Evolutionary conservation across 768 basidiomycete genomes (phyloP).

Genomic region (Leucocoprinus sp.): DNA sequence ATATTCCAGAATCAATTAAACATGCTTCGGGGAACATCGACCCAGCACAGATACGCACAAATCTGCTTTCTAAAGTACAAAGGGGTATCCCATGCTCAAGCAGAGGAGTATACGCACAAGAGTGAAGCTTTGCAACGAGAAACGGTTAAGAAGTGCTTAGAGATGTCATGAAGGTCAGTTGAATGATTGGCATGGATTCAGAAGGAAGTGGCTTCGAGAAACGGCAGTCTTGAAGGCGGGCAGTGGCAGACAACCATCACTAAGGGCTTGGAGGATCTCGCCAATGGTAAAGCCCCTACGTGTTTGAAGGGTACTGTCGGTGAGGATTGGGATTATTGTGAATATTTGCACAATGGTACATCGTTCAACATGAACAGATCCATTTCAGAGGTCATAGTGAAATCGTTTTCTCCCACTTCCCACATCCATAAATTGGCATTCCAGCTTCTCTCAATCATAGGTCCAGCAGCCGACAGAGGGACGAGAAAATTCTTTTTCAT

Average conservation of each 20-base stretch:
- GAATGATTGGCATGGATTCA: conserved; percentile 51
- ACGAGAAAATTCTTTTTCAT: conserved; percentile 43
- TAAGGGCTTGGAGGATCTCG: conserved; percentile 38
- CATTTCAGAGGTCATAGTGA: conserved; percentile 77
- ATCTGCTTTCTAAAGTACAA: conserved; percentile 57
- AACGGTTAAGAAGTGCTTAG: conserved; percentile 71
- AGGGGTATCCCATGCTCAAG: conserved; percentile 64
- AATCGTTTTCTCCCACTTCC: conserved; percentile 73
- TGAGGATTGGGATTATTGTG: conserved; percentile 86
- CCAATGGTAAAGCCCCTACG: conserved; percentile 45
- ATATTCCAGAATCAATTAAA: conserved; percentile 59
- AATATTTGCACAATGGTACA: conserved; percentile 31
- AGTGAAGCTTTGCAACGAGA: conserved; percentile 58
- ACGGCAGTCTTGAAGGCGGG: conserved; percentile 49
- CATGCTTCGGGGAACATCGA: conserved; percentile 59
- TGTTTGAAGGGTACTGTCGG: conserved; percentile 51
- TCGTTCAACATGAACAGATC: conserved; percentile 16
- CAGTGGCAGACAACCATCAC: conserved; percentile 48
- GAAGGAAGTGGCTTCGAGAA: conserved; percentile 40
- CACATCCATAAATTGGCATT: conserved; percentile 75
- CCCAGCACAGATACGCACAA: conserved; percentile 56
- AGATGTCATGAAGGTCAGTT: conserved; percentile 81
- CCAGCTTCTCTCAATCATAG: conserved; percentile 64
- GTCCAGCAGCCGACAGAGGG: conserved; percentile 28
- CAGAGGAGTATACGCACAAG: conserved; percentile 79